Conservation (phyloP, 2,329 filamentous ascomycete genomes). For the Diaporthe batatas region DNA sequence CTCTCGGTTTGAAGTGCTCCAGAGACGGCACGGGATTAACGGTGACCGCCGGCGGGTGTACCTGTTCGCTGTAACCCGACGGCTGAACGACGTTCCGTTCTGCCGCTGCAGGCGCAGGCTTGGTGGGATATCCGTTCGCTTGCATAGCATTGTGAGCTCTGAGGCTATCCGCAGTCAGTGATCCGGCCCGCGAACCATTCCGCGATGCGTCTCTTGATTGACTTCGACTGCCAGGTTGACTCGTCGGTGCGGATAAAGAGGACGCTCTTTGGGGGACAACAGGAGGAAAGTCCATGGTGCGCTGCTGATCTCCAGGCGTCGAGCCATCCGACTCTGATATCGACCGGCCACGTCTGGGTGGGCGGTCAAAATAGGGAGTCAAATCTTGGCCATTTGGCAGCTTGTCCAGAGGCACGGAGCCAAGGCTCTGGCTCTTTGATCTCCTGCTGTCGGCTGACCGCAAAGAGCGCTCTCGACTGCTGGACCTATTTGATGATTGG, state of each 20-base stretch:
- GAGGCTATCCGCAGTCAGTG: conserved; percentile 70
- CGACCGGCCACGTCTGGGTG: conserved; percentile 56
- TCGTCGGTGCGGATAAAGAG: conserved; percentile 73
- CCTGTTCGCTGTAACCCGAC: conserved; percentile 32
- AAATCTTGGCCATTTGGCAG: conserved; percentile 58
- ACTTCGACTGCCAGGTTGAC: conserved; percentile 52
- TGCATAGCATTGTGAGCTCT: conserved; percentile 62
- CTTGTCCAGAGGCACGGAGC: conserved; percentile 60
- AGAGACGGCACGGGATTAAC: conserved; percentile 50
- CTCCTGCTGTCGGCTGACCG: conserved; percentile 72
- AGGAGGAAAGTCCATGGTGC: conserved; percentile 73
- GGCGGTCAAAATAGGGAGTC: conserved; percentile 59
- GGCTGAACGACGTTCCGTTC: conserved; percentile 14
- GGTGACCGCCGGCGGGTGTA: conserved; percentile 46
- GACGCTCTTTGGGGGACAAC: conserved; percentile 69
- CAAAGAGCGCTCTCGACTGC: conserved; percentile 65
- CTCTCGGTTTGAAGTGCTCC: conserved; percentile 52
- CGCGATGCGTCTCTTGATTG: conserved; percentile 31
- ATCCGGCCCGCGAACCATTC: conserved; percentile 66
- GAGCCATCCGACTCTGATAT: conserved; percentile 64
- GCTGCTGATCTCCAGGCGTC: conserved; percentile 60
- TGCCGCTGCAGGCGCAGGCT: conserved; percentile 45
- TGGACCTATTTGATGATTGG: conserved; percentile 65
- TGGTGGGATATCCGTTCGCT: not conserved
- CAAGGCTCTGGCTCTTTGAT: conserved; percentile 67